Conservation (phyloP, 352 stramenopile genomes). For the Phytopythium oedochilum region DNA sequence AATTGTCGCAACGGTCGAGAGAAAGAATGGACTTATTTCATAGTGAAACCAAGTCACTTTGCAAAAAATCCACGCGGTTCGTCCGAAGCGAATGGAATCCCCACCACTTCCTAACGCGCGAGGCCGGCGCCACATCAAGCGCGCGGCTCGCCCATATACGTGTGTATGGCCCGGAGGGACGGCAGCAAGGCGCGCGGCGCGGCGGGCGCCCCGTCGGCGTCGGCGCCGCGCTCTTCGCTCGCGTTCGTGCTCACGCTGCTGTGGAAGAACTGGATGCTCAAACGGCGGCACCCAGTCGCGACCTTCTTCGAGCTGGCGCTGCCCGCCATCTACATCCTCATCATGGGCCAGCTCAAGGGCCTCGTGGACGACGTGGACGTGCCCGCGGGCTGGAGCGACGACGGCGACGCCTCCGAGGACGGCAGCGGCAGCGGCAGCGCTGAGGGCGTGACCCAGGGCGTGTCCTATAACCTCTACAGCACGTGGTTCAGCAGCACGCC, state of each 20-base stretch:
- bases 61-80: no score
- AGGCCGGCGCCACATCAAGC: no score
- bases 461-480: constrained; percentile 50
- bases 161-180: no score
- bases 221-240: neutral
- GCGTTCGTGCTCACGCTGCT: constrained; percentile 40
- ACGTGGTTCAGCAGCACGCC: constrained; percentile 10
- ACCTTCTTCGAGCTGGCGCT: constrained; percentile 46
- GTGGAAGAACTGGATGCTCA: constrained; percentile 69
- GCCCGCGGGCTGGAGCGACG: constrained; percentile 42
- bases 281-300: constrained; percentile 40
- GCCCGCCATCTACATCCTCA: constrained; percentile 51
- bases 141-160: no score
- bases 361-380: constrained; percentile 42
- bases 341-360: constrained; percentile 53
- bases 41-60: no score
- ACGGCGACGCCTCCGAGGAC: constrained; percentile 34
- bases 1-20: no score
- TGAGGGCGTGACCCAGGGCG: constrained; percentile 10
- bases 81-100: no score
- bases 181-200: no score
- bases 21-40: no score
- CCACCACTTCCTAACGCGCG: no score
- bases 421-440: constrained; percentile 22
- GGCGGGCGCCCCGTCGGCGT: neutral